Conservation (phyloP, 2,329 filamentous ascomycete species). For the Raffaelea arxii region DNA sequence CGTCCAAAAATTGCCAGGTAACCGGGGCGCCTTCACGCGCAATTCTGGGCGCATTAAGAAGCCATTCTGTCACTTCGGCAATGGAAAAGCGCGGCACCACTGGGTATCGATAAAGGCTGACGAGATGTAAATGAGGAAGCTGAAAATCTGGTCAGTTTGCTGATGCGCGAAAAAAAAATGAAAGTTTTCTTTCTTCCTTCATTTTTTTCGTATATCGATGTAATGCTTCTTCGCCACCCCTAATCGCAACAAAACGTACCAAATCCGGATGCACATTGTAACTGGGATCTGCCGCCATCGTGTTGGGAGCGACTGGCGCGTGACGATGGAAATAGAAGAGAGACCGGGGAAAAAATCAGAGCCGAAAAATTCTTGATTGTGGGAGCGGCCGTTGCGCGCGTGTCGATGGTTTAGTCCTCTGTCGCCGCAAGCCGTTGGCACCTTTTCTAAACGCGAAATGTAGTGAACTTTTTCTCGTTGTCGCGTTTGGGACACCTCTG, state of each 20-base stretch:
- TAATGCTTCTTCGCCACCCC: not conserved
- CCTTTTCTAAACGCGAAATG: not conserved
- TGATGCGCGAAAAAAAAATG: not conserved
- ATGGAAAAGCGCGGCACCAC: constrained; percentile 60
- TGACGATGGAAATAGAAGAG: not conserved
- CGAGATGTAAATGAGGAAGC: constrained; percentile 82
- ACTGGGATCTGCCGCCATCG: constrained; percentile 22
- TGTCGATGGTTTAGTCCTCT: not conserved
- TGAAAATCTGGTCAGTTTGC: constrained; percentile 23
- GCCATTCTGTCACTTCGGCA: constrained; percentile 71
- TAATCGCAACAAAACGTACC: constrained; percentile 13
- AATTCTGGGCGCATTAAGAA: constrained; percentile 75
- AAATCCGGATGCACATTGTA: constrained; percentile 23
- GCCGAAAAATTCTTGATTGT: not conserved
- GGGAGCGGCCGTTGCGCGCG: not conserved
- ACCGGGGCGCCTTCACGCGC: constrained; percentile 78
- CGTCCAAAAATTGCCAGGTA: constrained; percentile 86
- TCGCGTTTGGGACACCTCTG: not conserved
- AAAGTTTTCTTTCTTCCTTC: too few relatives aligned
- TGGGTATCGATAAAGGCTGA: constrained; percentile 77
- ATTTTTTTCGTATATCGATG: not conserved
- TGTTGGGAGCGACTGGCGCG: constrained; percentile 1
- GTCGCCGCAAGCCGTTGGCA: not conserved
- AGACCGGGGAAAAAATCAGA: not conserved
- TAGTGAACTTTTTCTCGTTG: constrained; percentile 1